Evolutionary conservation across 2,329 filamentous ascomycete genomes (phyloP).

Genomic region (Calonectria leucothoes): DNA sequence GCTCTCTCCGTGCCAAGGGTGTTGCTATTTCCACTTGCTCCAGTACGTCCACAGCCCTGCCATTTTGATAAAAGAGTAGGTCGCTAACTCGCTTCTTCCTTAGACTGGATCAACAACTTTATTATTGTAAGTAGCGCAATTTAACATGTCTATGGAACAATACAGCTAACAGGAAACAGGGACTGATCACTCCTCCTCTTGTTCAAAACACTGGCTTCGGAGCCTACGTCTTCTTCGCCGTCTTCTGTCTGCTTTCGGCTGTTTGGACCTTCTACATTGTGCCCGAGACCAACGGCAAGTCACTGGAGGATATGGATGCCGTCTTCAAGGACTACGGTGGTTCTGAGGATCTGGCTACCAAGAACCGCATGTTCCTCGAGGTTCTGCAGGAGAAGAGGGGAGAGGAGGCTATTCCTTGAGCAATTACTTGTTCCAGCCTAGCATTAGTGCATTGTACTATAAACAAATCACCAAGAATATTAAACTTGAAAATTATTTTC

Average conservation of each 20-base stretch:
- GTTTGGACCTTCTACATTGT: constrained; percentile 64
- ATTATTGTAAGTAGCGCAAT: constrained; percentile 54
- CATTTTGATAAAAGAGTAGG: rapidly evolving
- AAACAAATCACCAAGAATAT: background rate
- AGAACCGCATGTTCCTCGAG: constrained; percentile 23
- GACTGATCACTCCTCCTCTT: constrained; percentile 64
- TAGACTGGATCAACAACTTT: constrained; percentile 72
- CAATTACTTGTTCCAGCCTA: background rate
- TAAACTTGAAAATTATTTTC: background rate
- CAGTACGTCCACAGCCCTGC: constrained; percentile 42
- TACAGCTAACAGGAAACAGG: constrained; percentile 28
- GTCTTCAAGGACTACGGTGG: constrained; percentile 38
- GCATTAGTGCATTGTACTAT: background rate
- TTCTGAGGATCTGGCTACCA: constrained; percentile 20
- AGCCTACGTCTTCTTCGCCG: constrained; percentile 69
- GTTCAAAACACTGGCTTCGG: constrained; percentile 56
- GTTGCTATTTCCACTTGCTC: constrained; percentile 68
- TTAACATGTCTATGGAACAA: background rate
- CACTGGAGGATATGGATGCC: constrained; percentile 64
- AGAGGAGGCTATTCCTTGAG: background rate
- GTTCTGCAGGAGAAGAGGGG: constrained; percentile 19
- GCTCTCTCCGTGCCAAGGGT: constrained; percentile 71
- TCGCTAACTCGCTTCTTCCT: background rate
- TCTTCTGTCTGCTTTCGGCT: constrained; percentile 65
- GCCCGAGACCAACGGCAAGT: constrained; percentile 65